A percentile compares a stretch with the other conserved stretches of the same genome.
These are phyloP conservation scores for Cronartium quercuum DNA, from an alignment of 1,284 basidiomycete species.

Conservation along the genomic window DNA sequence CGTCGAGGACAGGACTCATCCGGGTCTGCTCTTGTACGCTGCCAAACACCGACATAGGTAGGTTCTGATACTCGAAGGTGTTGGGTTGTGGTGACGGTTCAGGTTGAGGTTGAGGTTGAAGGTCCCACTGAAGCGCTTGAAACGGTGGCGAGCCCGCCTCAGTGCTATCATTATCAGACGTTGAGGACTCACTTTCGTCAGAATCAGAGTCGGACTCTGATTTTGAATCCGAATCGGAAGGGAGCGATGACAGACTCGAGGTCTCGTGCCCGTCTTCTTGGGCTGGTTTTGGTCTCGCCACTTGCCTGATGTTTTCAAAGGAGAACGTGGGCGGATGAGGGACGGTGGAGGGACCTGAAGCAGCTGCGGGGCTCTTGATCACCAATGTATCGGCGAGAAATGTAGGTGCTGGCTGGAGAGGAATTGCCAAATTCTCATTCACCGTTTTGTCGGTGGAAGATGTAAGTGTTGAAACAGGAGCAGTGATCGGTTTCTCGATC, in stretches of 20 bases:
- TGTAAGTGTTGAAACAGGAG: too few species aligned
- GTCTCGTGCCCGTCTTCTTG: background rate
- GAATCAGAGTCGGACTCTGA: background rate
- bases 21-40: background rate
- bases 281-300: background rate
- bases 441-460: too few species aligned
- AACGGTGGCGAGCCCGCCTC: background rate
- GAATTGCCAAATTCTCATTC: too few species aligned
- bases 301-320: too few species aligned
- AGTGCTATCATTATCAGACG: background rate
- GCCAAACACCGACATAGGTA: background rate
- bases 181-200: background rate
- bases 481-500: too few species aligned
- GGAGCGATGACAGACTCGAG: conserved; percentile 1
- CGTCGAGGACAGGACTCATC: background rate
- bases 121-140: background rate
- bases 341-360: too few species aligned
- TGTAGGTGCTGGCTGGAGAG: too few species aligned
- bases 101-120: background rate
- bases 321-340: too few species aligned
- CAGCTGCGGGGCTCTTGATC: too few species aligned
- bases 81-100: background rate
- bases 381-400: too few species aligned
- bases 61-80: too few species aligned
- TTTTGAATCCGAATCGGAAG: background rate